These are phyloP conservation scores for Russula lepida DNA, from an alignment of 768 basidiomycete genomes.

Conservation along the genomic window DNA sequence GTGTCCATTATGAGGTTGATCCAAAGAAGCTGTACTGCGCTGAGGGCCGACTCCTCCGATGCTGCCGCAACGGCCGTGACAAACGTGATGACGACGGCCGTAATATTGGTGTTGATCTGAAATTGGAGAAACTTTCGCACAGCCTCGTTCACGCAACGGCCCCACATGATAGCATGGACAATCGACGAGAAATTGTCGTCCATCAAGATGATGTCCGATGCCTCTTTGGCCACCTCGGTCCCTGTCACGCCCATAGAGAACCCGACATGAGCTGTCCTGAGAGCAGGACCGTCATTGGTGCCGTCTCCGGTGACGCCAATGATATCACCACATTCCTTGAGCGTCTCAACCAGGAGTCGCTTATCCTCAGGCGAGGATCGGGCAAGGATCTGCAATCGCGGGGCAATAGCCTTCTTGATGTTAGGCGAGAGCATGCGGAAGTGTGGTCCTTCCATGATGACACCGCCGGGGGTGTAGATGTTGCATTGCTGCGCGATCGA, in stretches of 20 bases:
- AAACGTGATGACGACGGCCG: slow-evolving; percentile 91
- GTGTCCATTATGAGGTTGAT: slow-evolving; percentile 99
- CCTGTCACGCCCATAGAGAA: slow-evolving; percentile 97
- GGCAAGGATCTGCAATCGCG: slow-evolving; percentile 91
- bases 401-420: slow-evolving; percentile 77
- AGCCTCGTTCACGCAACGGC: slow-evolving; percentile 95
- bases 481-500: slow-evolving; percentile 96
- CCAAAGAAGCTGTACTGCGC: slow-evolving; percentile 96
- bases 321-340: slow-evolving; percentile 80
- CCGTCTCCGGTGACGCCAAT: slow-evolving; percentile 97
- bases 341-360: slow-evolving; percentile 81
- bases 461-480: slow-evolving; percentile 86
- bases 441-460: slow-evolving; percentile 96
- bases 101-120: slow-evolving; percentile 90
- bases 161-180: slow-evolving; percentile 98
- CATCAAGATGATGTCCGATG: slow-evolving; percentile 98
- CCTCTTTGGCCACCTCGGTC: slow-evolving; percentile 98
- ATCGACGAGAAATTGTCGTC: slow-evolving; percentile 95
- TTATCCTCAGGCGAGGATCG: slow-evolving; percentile 98
- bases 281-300: slow-evolving; percentile 94
- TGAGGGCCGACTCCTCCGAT: slow-evolving; percentile 75
- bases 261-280: slow-evolving; percentile 93
- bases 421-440: slow-evolving; percentile 70
- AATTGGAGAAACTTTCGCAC: slow-evolving; percentile 98
- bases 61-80: slow-evolving; percentile 78